Percentiles rank a stretch among this genome's conserved stretches.
These are phyloP conservation scores for Diophrys appendiculata DNA, from an alignment of 73 alveolate species.

Conservation along the genomic window DNA sequence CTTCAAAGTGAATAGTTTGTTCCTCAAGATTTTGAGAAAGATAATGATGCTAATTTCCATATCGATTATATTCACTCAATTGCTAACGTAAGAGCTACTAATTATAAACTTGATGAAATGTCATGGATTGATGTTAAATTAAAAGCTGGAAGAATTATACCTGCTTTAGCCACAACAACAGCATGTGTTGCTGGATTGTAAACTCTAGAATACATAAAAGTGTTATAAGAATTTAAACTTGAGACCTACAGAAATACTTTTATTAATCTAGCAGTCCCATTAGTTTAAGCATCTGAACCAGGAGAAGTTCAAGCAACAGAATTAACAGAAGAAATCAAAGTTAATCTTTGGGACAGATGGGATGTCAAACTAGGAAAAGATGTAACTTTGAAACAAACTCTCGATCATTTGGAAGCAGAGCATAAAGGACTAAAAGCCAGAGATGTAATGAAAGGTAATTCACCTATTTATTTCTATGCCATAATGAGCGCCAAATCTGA, in stretches of 20 bases:
- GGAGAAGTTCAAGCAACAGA: constrained; percentile 66
- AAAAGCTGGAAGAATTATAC: constrained; percentile 96
- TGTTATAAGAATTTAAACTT: constrained; percentile 60
- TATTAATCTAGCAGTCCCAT: constrained; percentile 83
- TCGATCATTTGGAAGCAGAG: constrained; percentile 52
- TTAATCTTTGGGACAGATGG: constrained; percentile 89
- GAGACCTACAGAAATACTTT: constrained; percentile 77
- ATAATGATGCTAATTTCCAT: constrained; percentile 89
- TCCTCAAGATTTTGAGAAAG: constrained; percentile 91
- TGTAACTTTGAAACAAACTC: constrained; percentile 47
- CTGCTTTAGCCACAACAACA: constrained; percentile 96
- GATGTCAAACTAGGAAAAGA: constrained; percentile 64
- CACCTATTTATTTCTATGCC: constrained; percentile 70
- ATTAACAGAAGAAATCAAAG: constrained; percentile 67
- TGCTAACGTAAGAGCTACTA: constrained; percentile 84
- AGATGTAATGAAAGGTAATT: constrained; percentile 77
- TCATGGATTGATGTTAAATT: constrained; percentile 93
- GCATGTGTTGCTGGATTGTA: constrained; percentile 92
- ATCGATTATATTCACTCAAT: constrained; percentile 90
- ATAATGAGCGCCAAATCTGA: constrained; percentile 58
- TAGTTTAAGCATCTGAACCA: constrained; percentile 79
- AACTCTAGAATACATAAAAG: constrained; percentile 87
- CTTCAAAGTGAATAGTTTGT: constrained; percentile 24
- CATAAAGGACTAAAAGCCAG: constrained; percentile 63
- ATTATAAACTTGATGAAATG: constrained; percentile 82